Base-by-base conservation (phyloP, 805 yeast genomes). In the Metschnikowia aberdeeniae region DNA sequence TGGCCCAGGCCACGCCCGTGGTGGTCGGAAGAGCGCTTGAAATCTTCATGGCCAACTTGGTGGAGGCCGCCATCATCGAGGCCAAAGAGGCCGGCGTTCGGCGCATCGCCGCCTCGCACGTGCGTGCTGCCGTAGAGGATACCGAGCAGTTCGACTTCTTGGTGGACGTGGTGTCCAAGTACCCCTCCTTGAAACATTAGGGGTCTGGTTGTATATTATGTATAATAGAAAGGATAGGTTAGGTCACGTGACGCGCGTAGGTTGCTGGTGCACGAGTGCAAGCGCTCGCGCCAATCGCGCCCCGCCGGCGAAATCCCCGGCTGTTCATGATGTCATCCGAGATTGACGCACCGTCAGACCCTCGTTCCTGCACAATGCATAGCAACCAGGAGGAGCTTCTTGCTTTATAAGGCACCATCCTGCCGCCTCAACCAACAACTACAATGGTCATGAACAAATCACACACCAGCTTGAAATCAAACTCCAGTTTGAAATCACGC, bases 1-100 rank as follows among this genome's bases (percentile, higher is more conserved):
- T 93, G 5, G 97, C 99, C 3, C 97, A 90, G 61, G 97, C 97
- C 1, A 95, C 99, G 2, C 99, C 99, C 0, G 86, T 92, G n/a
- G 92, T 92, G 13, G 96, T 93, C 7, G 97, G 98, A 6, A 78
- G 97, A 51, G 96, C 99, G 0, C 72, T 93, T 42, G 98, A 93
- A 67, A 77, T 89, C 49, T 93, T 93, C 62, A 80, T 93, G 77
- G 88, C 95, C 41, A 81, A 93, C 44, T 73, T 93, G 45, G 95
- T 93, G 40, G 90, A 87, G 56, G 89, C 86, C 38, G 77, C 95
- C 17, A 82, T 88, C 42, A 75, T 78, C 34, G 88, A 86, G 51
- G 96, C 97, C 5, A 78, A 82, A 43, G 72, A 72, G 38, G 76
- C 80, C 47, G 93, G 92, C 10, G 82, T 83, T 12, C 84, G 86